Evolutionary conservation across 306 rosid species (phyloP).

Genomic region (Corylus americana): DNA sequence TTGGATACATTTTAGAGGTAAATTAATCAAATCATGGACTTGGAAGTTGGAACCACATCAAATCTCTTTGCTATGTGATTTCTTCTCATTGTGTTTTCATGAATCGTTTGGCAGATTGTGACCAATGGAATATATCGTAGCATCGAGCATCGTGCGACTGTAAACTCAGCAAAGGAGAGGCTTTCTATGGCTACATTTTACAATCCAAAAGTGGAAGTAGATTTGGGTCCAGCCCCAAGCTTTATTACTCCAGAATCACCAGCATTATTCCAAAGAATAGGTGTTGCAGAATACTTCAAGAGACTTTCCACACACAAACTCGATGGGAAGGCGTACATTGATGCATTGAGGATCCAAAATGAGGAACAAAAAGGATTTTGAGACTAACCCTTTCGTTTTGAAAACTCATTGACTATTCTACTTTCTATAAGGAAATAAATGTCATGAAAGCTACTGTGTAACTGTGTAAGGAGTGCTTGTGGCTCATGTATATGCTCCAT

Average conservation of each 20-base stretch:
- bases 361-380: no score
- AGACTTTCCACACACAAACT: no score
- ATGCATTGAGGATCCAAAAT: no score
- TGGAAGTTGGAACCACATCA: no score
- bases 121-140: constrained; percentile 35
- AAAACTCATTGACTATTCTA: no score
- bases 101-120: constrained; percentile 8
- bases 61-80: no score
- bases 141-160: constrained; percentile 32
- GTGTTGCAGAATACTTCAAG: constrained; percentile 8
- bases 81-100: not conserved
- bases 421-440: no score
- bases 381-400: no score
- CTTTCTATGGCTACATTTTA: constrained; percentile 35
- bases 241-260: constrained; percentile 25
- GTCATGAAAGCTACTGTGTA: not conserved
- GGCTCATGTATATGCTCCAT: no score
- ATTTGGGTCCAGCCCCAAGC: constrained; percentile 38
- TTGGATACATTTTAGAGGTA: no score
- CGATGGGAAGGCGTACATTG: no score
- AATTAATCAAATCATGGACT: no score
- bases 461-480: not conserved
- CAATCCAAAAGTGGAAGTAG: constrained; percentile 23
- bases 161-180: constrained; percentile 33
- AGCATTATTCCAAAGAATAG: constrained; percentile 28